phyloP scores from a whole-genome alignment of 495 filamentous ascomycete species.

The Lasiosphaeris hirsuta region DNA sequence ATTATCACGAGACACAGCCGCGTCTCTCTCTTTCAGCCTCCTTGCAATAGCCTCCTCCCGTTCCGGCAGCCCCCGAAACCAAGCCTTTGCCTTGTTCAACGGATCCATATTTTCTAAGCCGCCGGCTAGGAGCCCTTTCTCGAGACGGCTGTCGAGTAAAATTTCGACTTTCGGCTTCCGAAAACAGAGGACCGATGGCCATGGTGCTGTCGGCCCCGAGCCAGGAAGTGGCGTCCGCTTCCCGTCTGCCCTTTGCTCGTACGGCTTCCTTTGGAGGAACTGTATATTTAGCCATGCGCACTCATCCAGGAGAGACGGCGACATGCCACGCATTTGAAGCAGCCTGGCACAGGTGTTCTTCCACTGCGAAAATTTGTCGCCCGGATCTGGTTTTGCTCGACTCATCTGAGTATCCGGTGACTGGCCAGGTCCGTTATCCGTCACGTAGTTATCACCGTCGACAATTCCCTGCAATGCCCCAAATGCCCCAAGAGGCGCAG shows the following conservation, averaged over 20 bases:
- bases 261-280: conserved; percentile 32
- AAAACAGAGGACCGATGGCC: conserved; percentile 52
- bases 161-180: conserved; percentile 33
- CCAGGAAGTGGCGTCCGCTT: conserved; percentile 37
- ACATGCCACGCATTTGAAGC: conserved; percentile 42
- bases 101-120: conserved; percentile 51
- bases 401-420: conserved; percentile 47
- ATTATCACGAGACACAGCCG: conserved; percentile 42
- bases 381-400: conserved; percentile 34
- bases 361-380: conserved; percentile 38
- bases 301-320: conserved; percentile 32
- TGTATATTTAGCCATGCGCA: conserved; percentile 37
- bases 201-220: conserved; percentile 37
- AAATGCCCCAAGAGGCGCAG: conserved; percentile 46
- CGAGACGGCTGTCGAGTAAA: conserved; percentile 14
- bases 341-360: conserved; percentile 38
- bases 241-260: conserved; percentile 40
- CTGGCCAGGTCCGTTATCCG: conserved; percentile 33
- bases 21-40: conserved; percentile 53
- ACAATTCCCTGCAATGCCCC: conserved; percentile 36
- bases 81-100: conserved; percentile 63
- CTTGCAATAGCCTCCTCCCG: conserved; percentile 44
- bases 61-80: conserved; percentile 53
- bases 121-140: conserved; percentile 11
- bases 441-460: conserved; percentile 22